A percentile compares a stretch with the other conserved stretches of the same genome.
Conservation (phyloP, 192 early-diverging fungal species). For the Umbelopsis isabellina region DNA sequence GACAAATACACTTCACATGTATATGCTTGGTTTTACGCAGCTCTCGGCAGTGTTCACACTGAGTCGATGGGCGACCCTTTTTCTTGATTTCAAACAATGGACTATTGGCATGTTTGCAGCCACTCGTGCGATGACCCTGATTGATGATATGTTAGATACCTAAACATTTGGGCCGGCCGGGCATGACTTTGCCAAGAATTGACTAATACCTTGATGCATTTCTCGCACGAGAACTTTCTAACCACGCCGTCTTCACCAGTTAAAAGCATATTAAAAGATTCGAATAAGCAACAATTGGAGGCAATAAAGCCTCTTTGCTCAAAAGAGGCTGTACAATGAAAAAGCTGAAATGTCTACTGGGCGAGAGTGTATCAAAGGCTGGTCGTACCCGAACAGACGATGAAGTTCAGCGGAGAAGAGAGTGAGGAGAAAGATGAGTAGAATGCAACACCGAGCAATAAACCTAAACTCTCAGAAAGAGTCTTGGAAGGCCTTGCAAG, state of each 20-base stretch:
- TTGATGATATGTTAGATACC: background rate
- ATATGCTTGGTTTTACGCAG: conserved; percentile 65
- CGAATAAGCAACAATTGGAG: conserved; percentile 9
- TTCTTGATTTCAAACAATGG: conserved; percentile 63
- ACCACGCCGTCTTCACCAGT: conserved; percentile 32
- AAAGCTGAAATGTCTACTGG: background rate
- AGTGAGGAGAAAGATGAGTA: background rate
- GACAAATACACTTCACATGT: conserved; percentile 68
- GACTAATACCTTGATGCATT: conserved; percentile 38
- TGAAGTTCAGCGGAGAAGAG: background rate
- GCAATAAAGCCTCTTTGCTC: conserved; percentile 19
- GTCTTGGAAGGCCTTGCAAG: background rate
- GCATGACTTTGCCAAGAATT: background rate
- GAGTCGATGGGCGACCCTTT: conserved; percentile 71
- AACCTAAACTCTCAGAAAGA: conserved; percentile 15
- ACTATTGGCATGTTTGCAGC: conserved; percentile 50
- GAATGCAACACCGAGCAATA: background rate
- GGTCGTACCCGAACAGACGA: too few species aligned
- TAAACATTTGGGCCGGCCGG: background rate
- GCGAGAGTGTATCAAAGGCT: background rate
- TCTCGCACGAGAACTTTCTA: conserved; percentile 39
- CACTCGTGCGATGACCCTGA: conserved; percentile 43
- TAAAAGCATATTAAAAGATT: conserved; percentile 25
- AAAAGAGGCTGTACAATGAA: background rate
- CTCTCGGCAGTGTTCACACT: conserved; percentile 67